Base-by-base conservation (phyloP, 208 protist species). In the Herpetomonas tarakana region DNA sequence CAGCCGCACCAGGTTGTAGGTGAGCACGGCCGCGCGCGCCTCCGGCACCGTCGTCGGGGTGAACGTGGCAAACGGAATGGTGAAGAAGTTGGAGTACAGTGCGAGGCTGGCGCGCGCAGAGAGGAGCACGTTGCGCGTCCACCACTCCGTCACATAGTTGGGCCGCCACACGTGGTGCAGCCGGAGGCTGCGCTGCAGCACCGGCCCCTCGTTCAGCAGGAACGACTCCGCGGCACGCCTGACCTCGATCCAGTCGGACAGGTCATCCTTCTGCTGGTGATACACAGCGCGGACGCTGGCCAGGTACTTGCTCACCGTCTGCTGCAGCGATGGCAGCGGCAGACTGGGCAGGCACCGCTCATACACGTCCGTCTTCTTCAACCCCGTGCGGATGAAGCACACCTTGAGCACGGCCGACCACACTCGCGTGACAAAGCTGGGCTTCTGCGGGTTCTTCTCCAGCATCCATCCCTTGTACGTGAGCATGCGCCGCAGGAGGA, bases 81-180 rank as follows among this genome's bases (percentile, higher is more conserved):
- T 78, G 78, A 92, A 97, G 76, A 88, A 97, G 74, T 97, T 96
- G 39, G 76, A 86, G 71, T 94, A 65, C 60, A 96, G 81, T 65
- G 86, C 86, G 35, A 97, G 72, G 19, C 78, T 65, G 18, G 69
- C 52, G 27, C 91, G 86, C 3, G 81, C 72, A 35, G 76, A 50
- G 11, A 97, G 83, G 62, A 96, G 92, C 0, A 96, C 92, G 59
- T 88, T 94, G 46, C 86, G 82, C 46, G 88, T 76, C 82, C 83
- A 96, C 88, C 86, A 93, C 57, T 96, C 90, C 2, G 84, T 76
- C n/a, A 96, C 66, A 69, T 91, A 94, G 76, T 87, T 89, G 26
- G 58, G 60, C 29, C 56, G 53, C 55, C 86, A 47, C 56, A 86
- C 74, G 46, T 76, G 80, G 72, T 95, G 88, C 38, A 91, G 65